These are phyloP conservation scores for Phytophthora multivora DNA, from an alignment of 352 stramenopile genomes.

Conservation along the genomic window DNA sequence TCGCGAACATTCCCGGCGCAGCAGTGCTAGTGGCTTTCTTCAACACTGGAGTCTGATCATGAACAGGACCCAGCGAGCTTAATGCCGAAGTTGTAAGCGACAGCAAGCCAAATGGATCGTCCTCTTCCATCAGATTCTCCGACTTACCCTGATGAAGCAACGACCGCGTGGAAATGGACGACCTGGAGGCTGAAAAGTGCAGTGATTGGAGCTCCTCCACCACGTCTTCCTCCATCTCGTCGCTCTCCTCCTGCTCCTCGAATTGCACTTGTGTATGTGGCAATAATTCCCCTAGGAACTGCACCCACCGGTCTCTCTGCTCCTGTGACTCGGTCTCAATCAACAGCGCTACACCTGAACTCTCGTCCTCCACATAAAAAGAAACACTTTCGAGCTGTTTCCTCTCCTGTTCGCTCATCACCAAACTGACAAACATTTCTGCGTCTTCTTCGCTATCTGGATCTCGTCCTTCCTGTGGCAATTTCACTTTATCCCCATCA, in stretches of 20 bases:
- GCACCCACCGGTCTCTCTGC: slow-evolving; percentile 41
- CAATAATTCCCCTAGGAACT: slow-evolving; percentile 26
- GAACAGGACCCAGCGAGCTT: slow-evolving; percentile 21
- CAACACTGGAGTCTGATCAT: neutral
- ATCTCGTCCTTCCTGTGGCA: slow-evolving; percentile 16
- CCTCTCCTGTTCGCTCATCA: slow-evolving; percentile 25
- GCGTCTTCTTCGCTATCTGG: slow-evolving; percentile 2
- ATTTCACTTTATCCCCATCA: slow-evolving; percentile 37
- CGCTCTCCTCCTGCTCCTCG: slow-evolving; percentile 8
- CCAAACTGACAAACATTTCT: slow-evolving; percentile 6
- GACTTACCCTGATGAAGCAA: slow-evolving; percentile 47
- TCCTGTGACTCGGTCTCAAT: slow-evolving; percentile 34
- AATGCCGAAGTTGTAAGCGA: slow-evolving; percentile 56
- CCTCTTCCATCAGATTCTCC: slow-evolving; percentile 43
- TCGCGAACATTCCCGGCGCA: slow-evolving; percentile 48
- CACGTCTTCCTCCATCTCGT: slow-evolving; percentile 19
- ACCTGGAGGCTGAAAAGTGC: slow-evolving; percentile 18
- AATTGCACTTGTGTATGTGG: slow-evolving; percentile 1
- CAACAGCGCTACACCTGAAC: slow-evolving; percentile 17
- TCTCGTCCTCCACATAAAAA: slow-evolving; percentile 55
- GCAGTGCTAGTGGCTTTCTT: slow-evolving; percentile 6
- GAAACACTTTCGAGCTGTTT: slow-evolving; percentile 41
- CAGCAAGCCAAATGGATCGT: slow-evolving; percentile 50
- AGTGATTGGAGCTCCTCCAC: slow-evolving; percentile 30
- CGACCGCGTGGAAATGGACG: slow-evolving; percentile 33